A percentile compares a stretch with the other conserved stretches of the same genome.
phyloP scores from a whole-genome alignment of 2,329 filamentous ascomycete genomes.

The Malbranchea cinnamomea region DNA sequence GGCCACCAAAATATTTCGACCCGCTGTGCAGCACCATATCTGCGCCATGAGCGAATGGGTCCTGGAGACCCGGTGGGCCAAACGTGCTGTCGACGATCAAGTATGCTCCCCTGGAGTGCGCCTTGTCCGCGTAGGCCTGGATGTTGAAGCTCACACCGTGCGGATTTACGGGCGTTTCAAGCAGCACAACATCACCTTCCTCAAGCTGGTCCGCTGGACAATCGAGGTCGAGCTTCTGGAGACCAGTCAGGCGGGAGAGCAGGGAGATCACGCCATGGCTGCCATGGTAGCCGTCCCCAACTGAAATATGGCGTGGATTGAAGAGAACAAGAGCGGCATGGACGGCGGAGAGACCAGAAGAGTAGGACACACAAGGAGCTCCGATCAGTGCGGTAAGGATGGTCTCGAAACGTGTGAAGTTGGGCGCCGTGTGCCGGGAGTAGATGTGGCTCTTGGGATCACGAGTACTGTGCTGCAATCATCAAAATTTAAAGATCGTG shows the following conservation, averaged over 20 bases:
- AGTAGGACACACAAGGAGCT: slow-evolving; percentile 56
- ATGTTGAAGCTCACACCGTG: slow-evolving; percentile 69
- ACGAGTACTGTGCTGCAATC: slow-evolving; percentile 7
- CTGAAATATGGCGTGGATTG: slow-evolving; percentile 69
- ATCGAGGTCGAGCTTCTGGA: slow-evolving; percentile 57
- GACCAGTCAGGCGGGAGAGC: slow-evolving; percentile 58
- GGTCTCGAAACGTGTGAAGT: slow-evolving; percentile 70
- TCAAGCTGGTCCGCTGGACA: slow-evolving; percentile 51
- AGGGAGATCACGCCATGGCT: slow-evolving; percentile 73
- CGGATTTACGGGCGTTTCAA: slow-evolving; percentile 91
- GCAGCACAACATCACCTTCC: slow-evolving; percentile 69
- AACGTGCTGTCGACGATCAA: slow-evolving; percentile 86
- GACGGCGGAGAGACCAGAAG: slow-evolving; percentile 74
- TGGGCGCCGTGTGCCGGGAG: slow-evolving; percentile 65
- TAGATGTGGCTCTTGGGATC: slow-evolving; percentile 50
- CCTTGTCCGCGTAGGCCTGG: slow-evolving; percentile 53
- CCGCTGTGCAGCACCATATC: slow-evolving; percentile 86
- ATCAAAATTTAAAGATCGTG: background rate
- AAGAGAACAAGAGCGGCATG: slow-evolving; percentile 74
- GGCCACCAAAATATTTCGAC: slow-evolving; percentile 92
- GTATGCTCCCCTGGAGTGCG: slow-evolving; percentile 56
- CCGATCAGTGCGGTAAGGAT: slow-evolving; percentile 60
- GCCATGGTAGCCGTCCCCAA: slow-evolving; percentile 81
- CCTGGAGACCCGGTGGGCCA: slow-evolving; percentile 73
- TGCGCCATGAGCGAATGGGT: slow-evolving; percentile 67